These are phyloP conservation scores for Amborella trichopoda DNA, from an alignment of 164 flowering plant genomes.

Conservation along the genomic window DNA sequence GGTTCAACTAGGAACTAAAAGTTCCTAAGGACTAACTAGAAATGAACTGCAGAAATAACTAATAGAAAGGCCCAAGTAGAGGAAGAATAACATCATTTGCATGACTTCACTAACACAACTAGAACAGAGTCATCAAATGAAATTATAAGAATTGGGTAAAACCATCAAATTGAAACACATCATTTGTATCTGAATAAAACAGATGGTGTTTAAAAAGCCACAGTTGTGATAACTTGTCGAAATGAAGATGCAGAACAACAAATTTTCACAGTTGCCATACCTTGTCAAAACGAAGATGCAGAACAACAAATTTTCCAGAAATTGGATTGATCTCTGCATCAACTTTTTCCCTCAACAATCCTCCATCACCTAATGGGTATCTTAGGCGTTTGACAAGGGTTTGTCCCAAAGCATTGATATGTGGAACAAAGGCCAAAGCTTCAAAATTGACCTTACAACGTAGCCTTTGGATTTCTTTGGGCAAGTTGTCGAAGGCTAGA, in stretches of 20 bases:
- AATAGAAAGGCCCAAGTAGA: too few relatives aligned
- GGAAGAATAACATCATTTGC: too few relatives aligned
- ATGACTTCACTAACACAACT: too few relatives aligned
- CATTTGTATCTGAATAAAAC: too few relatives aligned
- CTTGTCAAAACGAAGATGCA: conserved; percentile 98
- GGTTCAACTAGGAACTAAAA: too few relatives aligned
- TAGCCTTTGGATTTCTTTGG: conserved; percentile 66
- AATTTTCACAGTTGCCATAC: conserved; percentile 23
- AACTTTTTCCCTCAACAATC: conserved; percentile 22
- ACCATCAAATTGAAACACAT: too few relatives aligned
- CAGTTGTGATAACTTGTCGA: too few relatives aligned
- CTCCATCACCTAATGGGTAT: conserved; percentile 19
- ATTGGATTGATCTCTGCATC: conserved; percentile 17
- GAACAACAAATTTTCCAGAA: conserved; percentile 62
- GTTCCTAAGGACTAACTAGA: too few relatives aligned
- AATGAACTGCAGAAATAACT: too few relatives aligned
- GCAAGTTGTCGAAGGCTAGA: conserved; percentile 78
- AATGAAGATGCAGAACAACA: background rate
- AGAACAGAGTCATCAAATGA: too few relatives aligned
- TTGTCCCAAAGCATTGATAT: conserved; percentile 70
- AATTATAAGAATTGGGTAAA: too few relatives aligned
- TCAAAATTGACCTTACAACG: conserved; percentile 94
- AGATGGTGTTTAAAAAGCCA: too few relatives aligned
- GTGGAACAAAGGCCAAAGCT: conserved; percentile 82
- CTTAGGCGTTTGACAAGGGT: conserved; percentile 71